phyloP scores from a whole-genome alignment of 2,329 filamentous ascomycete species.

The Colletotrichum musae region DNA sequence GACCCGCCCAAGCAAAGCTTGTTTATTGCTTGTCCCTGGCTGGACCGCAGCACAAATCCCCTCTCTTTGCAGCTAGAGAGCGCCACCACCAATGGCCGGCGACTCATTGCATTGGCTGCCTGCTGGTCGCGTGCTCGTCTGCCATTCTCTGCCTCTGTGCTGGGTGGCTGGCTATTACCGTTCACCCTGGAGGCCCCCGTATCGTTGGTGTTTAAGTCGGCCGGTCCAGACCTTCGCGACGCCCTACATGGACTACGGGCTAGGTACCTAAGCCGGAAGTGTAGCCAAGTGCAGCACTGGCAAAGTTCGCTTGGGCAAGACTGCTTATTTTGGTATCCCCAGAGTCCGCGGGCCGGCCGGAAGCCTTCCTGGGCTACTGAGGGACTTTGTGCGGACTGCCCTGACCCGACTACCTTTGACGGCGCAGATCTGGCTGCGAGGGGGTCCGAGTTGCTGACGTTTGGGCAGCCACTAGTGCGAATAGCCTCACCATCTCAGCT shows the following conservation, averaged over 20 bases:
- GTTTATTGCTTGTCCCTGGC: slow-evolving; percentile 21
- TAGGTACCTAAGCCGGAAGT: slow-evolving; percentile 19
- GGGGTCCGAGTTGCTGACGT: slow-evolving; percentile 18
- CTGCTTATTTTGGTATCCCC: slow-evolving; percentile 20
- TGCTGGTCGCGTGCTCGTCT: slow-evolving; percentile 26
- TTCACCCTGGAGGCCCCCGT: slow-evolving; percentile 4
- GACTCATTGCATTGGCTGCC: slow-evolving; percentile 1
- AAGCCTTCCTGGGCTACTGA: neutral
- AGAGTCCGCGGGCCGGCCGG: slow-evolving; percentile 2
- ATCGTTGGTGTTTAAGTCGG: neutral
- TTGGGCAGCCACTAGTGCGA: slow-evolving; percentile 26
- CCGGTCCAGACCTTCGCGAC: slow-evolving; percentile 20
- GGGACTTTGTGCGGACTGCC: neutral
- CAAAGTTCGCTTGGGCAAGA: slow-evolving; percentile 1
- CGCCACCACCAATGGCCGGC: slow-evolving; percentile 6
- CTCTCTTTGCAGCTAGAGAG: neutral
- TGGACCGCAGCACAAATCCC: neutral
- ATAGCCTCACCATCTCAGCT: slow-evolving; percentile 30
- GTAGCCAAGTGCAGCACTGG: slow-evolving; percentile 16
- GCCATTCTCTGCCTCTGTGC: neutral
- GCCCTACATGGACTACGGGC: slow-evolving; percentile 15
- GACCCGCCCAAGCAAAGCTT: slow-evolving; percentile 27
- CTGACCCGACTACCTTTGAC: too few relatives aligned
- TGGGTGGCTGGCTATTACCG: slow-evolving; percentile 15
- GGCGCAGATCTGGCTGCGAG: neutral